Percentiles rank a stretch among this genome's conserved stretches.
These are phyloP conservation scores for Pestalotiopsis sp. DNA, from an alignment of 2,329 filamentous ascomycete species.

Conservation along the genomic window DNA sequence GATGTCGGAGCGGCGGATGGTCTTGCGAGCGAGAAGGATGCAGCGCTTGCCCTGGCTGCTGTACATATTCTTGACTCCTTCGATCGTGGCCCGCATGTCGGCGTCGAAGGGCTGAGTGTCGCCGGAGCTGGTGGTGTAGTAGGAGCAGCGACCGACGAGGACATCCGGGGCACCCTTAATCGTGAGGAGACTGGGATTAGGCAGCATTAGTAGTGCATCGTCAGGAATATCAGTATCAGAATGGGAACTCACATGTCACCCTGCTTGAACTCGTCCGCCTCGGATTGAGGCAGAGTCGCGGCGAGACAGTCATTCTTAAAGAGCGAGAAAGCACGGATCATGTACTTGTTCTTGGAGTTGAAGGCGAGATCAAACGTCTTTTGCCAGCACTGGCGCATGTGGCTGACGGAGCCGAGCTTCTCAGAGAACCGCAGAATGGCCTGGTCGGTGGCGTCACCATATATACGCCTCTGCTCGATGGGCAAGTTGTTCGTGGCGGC, in stretches of 20 bases:
- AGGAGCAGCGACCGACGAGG: conserved; percentile 64
- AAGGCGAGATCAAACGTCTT: conserved; percentile 72
- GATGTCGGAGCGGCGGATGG: conserved; percentile 45
- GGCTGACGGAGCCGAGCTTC: conserved; percentile 59
- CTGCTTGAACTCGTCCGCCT: conserved; percentile 36
- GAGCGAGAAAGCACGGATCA: conserved; percentile 65
- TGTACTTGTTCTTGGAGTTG: conserved; percentile 85
- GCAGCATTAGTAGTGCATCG: background rate
- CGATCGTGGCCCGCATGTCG: conserved; percentile 48
- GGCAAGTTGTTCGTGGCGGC: conserved; percentile 62
- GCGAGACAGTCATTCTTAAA: conserved; percentile 39
- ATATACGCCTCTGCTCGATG: conserved; percentile 64
- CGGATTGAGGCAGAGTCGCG: conserved; percentile 40
- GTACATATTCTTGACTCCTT: conserved; percentile 68
- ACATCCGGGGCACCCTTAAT: conserved; percentile 82
- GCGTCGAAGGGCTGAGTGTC: conserved; percentile 52
- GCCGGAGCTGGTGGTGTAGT: conserved; percentile 59
- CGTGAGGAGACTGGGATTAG: conserved; percentile 58
- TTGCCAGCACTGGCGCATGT: conserved; percentile 65
- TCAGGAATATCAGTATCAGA: too few relatives aligned
- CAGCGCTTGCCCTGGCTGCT: conserved; percentile 71
- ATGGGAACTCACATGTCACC: conserved; percentile 38
- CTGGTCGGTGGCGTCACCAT: conserved; percentile 77
- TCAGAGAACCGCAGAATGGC: conserved; percentile 76
- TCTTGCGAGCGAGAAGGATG: conserved; percentile 67